Evolutionary conservation across 2,329 filamentous ascomycete genomes (phyloP).

Genomic region (Elsinoe fawcettii): DNA sequence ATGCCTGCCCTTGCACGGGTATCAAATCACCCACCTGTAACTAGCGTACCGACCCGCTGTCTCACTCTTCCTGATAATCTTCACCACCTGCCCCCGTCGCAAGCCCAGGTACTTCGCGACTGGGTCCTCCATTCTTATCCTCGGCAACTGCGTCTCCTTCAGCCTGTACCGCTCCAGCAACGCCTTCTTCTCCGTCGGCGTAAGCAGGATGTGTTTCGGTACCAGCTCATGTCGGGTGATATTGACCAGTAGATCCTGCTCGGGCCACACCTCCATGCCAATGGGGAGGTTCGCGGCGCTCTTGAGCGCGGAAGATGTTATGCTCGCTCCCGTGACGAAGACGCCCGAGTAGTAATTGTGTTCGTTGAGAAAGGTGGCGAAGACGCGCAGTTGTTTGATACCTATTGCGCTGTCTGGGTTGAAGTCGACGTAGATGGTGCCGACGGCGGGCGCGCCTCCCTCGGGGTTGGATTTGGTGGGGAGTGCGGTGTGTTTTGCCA

Average conservation of each 20-base stretch:
- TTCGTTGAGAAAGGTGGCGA: slow-evolving; percentile 71
- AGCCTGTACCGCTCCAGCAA: slow-evolving; percentile 83
- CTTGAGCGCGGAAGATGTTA: slow-evolving; percentile 82
- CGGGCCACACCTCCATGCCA: slow-evolving; percentile 88
- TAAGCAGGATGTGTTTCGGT: slow-evolving; percentile 84
- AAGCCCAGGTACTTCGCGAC: slow-evolving; percentile 88
- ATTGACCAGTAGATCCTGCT: slow-evolving; percentile 93
- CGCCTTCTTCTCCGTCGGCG: slow-evolving; percentile 77
- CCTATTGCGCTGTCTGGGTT: slow-evolving; percentile 71
- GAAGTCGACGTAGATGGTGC: slow-evolving; percentile 91
- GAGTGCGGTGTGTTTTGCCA: slow-evolving; percentile 70
- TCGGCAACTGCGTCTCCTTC: slow-evolving; percentile 94
- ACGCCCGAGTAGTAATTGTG: slow-evolving; percentile 85
- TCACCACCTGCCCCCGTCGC: slow-evolving; percentile 88
- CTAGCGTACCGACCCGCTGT: slow-evolving; percentile 94
- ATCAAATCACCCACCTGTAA: slow-evolving; percentile 62
- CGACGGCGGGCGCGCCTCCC: slow-evolving; percentile 55
- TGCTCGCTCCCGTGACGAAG: slow-evolving; percentile 73
- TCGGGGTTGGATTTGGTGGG: slow-evolving; percentile 60
- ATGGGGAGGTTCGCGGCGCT: slow-evolving; percentile 69
- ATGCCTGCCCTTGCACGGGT: neutral
- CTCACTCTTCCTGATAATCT: slow-evolving; percentile 93
- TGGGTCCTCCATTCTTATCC: slow-evolving; percentile 85
- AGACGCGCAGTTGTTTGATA: slow-evolving; percentile 84
- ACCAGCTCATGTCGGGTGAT: slow-evolving; percentile 97